Conservation (phyloP, 2,329 filamentous ascomycete species). For the Venturia pyrina region DNA sequence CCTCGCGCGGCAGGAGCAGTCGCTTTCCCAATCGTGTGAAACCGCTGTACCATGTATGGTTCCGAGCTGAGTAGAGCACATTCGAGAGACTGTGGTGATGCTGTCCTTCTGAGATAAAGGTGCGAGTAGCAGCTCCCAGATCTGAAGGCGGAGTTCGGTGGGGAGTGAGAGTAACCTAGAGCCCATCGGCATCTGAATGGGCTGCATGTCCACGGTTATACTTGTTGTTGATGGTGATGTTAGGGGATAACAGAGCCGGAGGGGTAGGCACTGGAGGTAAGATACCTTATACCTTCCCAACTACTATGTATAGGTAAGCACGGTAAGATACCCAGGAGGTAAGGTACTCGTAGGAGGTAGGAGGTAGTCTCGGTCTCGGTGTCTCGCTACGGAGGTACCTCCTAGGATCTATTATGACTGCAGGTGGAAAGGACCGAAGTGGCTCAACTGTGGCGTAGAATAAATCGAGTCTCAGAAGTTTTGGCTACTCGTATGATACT, state of each 20-base stretch:
- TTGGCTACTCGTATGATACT: too few species aligned
- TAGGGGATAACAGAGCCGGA: not conserved
- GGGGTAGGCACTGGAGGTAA: too few species aligned
- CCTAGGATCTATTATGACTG: too few species aligned
- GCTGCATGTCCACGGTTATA: not conserved
- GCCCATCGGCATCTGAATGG: not conserved
- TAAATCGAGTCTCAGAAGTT: not conserved
- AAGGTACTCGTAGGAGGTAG: too few species aligned
- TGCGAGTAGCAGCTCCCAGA: conserved; percentile 11
- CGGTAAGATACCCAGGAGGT: too few species aligned
- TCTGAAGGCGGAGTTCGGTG: conserved; percentile 10
- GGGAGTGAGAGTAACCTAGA: conserved; percentile 6
- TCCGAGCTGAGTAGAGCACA: conserved; percentile 6
- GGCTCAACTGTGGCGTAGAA: not conserved
- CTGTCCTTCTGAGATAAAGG: not conserved
- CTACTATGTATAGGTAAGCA: too few species aligned
- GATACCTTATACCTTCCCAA: too few species aligned
- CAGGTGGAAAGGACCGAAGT: too few species aligned
- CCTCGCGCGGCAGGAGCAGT: not conserved
- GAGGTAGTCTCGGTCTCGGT: too few species aligned
- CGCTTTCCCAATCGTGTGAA: conserved; percentile 4
- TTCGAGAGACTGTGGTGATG: conserved; percentile 9
- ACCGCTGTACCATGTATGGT: not conserved
- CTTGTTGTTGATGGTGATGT: not conserved
- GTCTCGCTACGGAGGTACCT: too few species aligned